Percentiles rank a stretch among this genome's conserved stretches.
Evolutionary conservation across 306 rosid species (phyloP).

Genomic region (Hippophae rhamnoides): DNA sequence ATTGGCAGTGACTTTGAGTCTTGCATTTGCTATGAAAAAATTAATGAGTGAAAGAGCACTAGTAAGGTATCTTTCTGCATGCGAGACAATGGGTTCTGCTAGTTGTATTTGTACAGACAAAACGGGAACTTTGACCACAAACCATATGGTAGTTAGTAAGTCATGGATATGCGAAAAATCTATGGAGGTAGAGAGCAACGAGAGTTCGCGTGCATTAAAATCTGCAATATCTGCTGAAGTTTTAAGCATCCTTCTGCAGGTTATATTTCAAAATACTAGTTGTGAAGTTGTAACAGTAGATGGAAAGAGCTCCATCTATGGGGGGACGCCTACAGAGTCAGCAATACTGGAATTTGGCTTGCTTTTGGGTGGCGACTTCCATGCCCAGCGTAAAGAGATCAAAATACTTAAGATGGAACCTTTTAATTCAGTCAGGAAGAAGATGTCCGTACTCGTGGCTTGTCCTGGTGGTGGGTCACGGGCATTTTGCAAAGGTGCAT

Average conservation of each 20-base stretch:
- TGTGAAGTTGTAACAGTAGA: conserved; percentile 63
- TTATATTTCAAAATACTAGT: conserved; percentile 74
- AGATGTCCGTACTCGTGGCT: conserved; percentile 81
- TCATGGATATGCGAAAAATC: conserved; percentile 54
- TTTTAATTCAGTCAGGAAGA: conserved; percentile 81
- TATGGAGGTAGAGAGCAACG: conserved; percentile 34
- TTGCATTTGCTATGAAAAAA: conserved; percentile 97
- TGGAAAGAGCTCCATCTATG: conserved; percentile 55
- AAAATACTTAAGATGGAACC: conserved; percentile 77
- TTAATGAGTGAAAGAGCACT: conserved; percentile 80
- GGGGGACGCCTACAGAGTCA: conserved; percentile 93
- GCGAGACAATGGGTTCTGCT: conserved; percentile 98
- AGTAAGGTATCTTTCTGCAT: conserved; percentile 92
- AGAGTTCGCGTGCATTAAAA: conserved; percentile 36
- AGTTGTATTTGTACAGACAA: conserved; percentile 95
- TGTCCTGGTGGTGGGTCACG: conserved; percentile 51
- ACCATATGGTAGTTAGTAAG: conserved; percentile 73
- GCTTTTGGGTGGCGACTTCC: conserved; percentile 64
- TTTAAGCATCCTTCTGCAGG: conserved; percentile 47
- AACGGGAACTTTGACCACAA: conserved; percentile 91
- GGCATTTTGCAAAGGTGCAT: conserved; percentile 94
- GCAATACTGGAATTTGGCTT: conserved; percentile 73
- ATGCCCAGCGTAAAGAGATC: conserved; percentile 30
- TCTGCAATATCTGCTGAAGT: conserved; percentile 41
- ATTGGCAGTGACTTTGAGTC: conserved; percentile 92